phyloP scores from a whole-genome alignment of 1,139 yeast genomes.

The Debaryomyces fabryi region DNA sequence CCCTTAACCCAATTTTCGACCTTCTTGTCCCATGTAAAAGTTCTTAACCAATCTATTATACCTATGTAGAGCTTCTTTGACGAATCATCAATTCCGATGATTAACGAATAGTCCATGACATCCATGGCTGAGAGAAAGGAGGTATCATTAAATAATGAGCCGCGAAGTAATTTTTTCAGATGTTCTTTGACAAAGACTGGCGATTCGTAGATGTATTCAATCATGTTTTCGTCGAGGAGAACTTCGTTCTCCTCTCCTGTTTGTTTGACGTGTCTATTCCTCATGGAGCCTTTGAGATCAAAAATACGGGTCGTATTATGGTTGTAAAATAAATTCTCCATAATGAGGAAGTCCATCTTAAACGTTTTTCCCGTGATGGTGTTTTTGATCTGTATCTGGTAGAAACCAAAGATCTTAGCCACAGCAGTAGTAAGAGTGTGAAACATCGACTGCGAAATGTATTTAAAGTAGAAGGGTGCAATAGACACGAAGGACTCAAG shows the following conservation, averaged over 20 bases:
- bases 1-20: conserved; percentile 99
- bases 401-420: conserved; percentile 94
- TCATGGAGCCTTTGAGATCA: conserved; percentile 97
- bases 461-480: conserved; percentile 96
- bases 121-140: conserved; percentile 94
- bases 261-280: conserved; percentile 94
- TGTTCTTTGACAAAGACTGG: conserved; percentile 94
- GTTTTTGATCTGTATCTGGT: conserved; percentile 86
- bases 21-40: conserved; percentile 98
- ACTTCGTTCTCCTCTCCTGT: conserved; percentile 97
- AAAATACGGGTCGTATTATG: conserved; percentile 83
- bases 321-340: conserved; percentile 93
- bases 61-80: conserved; percentile 80
- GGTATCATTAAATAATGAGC: conserved; percentile 94
- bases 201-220: conserved; percentile 93
- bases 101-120: conserved; percentile 97
- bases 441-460: conserved; percentile 92
- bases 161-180: conserved; percentile 79
- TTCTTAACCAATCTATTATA: conserved; percentile 90
- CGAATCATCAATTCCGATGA: conserved; percentile 79
- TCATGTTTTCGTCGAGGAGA: conserved; percentile 94
- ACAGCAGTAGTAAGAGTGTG: conserved; percentile 93
- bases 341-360: conserved; percentile 88
- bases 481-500: conserved; percentile 91
- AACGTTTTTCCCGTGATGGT: conserved; percentile 73